Percentiles rank a stretch among this genome's conserved stretches.
phyloP scores from a whole-genome alignment of 2,329 filamentous ascomycete genomes.

The Helminthosporium solani region DNA sequence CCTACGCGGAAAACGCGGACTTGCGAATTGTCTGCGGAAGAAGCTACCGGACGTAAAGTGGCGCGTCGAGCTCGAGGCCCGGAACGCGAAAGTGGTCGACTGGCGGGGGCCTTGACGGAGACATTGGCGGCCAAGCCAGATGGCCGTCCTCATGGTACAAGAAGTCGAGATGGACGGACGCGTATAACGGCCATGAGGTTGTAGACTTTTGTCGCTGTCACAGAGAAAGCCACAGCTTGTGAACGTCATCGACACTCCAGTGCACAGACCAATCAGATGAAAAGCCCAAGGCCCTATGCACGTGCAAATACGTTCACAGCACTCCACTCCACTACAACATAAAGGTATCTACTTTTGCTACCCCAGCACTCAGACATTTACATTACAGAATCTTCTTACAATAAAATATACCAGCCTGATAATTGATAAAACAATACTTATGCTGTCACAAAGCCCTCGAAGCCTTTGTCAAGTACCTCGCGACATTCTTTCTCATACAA shows the following conservation, averaged over 20 bases:
- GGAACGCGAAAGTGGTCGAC: slow-evolving; percentile 15
- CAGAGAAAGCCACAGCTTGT: slow-evolving; percentile 9
- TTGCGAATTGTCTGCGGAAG: slow-evolving; percentile 36
- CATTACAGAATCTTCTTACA: too few relatives aligned
- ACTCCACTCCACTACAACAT: too few relatives aligned
- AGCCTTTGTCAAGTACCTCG: slow-evolving; percentile 40
- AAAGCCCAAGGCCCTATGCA: neutral
- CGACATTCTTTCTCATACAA: slow-evolving; percentile 44
- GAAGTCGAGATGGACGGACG: slow-evolving; percentile 19
- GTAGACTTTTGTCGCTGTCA: slow-evolving; percentile 6
- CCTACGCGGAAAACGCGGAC: slow-evolving; percentile 34
- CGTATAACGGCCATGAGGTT: slow-evolving; percentile 27
- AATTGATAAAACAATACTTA: too few relatives aligned
- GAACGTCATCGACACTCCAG: slow-evolving; percentile 10
- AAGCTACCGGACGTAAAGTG: slow-evolving; percentile 28
- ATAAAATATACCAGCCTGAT: too few relatives aligned
- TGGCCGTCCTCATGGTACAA: slow-evolving; percentile 52
- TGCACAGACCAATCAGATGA: neutral
- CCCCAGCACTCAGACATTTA: too few relatives aligned
- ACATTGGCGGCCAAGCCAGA: slow-evolving; percentile 53
- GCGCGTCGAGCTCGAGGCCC: slow-evolving; percentile 21
- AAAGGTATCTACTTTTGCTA: too few relatives aligned
- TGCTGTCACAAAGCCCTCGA: slow-evolving; percentile 38
- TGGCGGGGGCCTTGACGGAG: slow-evolving; percentile 43
- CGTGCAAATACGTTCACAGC: slow-evolving; percentile 1